Percentiles rank a stretch among this genome's conserved stretches.
Conservation (phyloP, 1,284 basidiomycete species). For the Kalmanozyma brasiliensis region DNA sequence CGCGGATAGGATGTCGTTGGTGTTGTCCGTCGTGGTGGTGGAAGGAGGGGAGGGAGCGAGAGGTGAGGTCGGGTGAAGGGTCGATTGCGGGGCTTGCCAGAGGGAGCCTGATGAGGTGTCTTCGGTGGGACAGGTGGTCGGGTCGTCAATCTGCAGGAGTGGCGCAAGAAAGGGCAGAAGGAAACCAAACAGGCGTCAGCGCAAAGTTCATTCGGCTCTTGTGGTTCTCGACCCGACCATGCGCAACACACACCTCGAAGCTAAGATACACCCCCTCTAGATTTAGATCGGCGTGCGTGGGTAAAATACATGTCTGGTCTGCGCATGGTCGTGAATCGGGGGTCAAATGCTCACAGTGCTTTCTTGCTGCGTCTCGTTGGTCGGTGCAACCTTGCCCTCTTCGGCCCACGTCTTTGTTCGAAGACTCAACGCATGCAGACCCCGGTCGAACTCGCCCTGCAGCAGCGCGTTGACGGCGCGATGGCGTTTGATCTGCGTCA, state of each 20-base stretch:
- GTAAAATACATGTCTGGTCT: constrained; percentile 3
- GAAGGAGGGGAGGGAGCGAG: constrained; percentile 1
- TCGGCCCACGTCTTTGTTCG: constrained; percentile 63
- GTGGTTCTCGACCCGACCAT: neutral
- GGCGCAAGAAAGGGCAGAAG: neutral
- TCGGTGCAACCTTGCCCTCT: constrained; percentile 22
- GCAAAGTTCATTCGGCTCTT: no score
- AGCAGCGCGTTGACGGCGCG: constrained; percentile 61
- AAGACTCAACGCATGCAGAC: constrained; percentile 63
- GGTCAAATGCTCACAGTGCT: constrained; percentile 34
- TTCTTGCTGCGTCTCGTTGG: neutral
- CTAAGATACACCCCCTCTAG: neutral
- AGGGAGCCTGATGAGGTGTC: constrained; percentile 1
- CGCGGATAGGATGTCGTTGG: constrained; percentile 16
- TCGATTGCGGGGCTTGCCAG: constrained; percentile 38
- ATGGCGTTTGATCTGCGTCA: constrained; percentile 63
- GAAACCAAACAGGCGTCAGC: neutral
- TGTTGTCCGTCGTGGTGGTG: neutral
- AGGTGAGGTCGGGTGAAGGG: constrained; percentile 26
- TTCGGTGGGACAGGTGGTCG: constrained; percentile 13
- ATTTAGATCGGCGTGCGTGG: neutral
- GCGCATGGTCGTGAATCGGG: constrained; percentile 8
- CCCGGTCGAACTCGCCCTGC: constrained; percentile 56
- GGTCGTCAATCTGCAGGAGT: constrained; percentile 13
- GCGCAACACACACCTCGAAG: no score